These are phyloP conservation scores for Aplosporella prunicola DNA, from an alignment of 2,329 filamentous ascomycete genomes.

Conservation along the genomic window DNA sequence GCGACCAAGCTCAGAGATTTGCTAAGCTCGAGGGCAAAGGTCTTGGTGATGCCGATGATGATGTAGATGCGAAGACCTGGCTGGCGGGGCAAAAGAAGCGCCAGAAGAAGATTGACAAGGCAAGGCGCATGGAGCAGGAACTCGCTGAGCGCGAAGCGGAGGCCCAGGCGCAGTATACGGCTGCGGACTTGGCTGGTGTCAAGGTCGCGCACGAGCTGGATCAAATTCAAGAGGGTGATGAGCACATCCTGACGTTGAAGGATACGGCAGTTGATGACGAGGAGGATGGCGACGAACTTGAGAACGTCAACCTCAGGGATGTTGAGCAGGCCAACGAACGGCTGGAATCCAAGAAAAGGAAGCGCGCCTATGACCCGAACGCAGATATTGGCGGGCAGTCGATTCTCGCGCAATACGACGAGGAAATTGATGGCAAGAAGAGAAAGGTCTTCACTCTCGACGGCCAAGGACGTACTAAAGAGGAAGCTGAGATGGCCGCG, in stretches of 20 bases:
- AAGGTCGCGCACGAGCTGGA: constrained; percentile 83
- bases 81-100: constrained; percentile 83
- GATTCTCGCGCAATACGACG: constrained; percentile 86
- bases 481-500: constrained; percentile 52
- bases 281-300: constrained; percentile 82
- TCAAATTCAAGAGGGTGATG: constrained; percentile 69
- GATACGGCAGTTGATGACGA: constrained; percentile 76
- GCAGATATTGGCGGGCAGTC: constrained; percentile 56
- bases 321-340: constrained; percentile 64
- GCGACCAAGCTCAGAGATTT: constrained; percentile 71
- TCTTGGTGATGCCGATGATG: constrained; percentile 66
- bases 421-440: constrained; percentile 88
- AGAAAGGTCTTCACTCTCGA: constrained; percentile 80
- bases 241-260: constrained; percentile 90
- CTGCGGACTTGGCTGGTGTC: constrained; percentile 78
- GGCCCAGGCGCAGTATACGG: constrained; percentile 62
- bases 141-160: constrained; percentile 61
- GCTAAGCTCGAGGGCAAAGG: constrained; percentile 72
- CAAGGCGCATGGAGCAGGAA: constrained; percentile 63
- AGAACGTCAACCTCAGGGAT: constrained; percentile 64
- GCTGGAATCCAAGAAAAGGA: constrained; percentile 81
- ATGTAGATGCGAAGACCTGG: constrained; percentile 75
- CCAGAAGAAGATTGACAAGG: constrained; percentile 78
- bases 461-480: constrained; percentile 56
- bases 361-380: constrained; percentile 78